phyloP scores from a whole-genome alignment of 129 eudicot species.

The Mikania micrantha region DNA sequence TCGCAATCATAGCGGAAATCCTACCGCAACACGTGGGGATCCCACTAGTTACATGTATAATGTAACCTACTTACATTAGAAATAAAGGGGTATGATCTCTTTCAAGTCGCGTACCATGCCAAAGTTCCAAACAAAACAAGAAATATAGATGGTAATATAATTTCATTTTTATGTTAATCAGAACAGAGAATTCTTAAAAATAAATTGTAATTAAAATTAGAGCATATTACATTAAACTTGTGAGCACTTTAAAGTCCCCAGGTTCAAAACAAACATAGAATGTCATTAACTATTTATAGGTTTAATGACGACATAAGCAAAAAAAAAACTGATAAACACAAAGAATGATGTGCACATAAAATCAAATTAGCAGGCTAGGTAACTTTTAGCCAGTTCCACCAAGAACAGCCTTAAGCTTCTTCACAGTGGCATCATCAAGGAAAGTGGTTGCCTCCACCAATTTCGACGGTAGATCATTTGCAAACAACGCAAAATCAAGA shows the following conservation, averaged over 20 bases:
- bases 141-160: no score
- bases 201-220: background rate
- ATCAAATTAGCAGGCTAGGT: background rate
- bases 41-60: no score
- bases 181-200: no score
- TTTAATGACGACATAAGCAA: constrained; percentile 4
- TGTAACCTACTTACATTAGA: no score
- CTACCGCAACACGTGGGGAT: no score
- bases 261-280: background rate
- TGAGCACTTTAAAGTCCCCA: background rate
- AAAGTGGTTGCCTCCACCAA: constrained; percentile 51
- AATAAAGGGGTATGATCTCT: no score
- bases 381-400: constrained; percentile 67
- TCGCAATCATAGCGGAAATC: no score
- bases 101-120: no score
- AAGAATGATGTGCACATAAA: constrained; percentile 3
- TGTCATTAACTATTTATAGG: background rate
- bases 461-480: constrained; percentile 34
- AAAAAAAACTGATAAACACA: constrained; percentile 7
- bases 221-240: background rate
- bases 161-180: no score
- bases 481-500: constrained; percentile 52
- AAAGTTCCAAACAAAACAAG: no score
- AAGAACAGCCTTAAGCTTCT: constrained; percentile 61
- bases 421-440: constrained; percentile 48